These are phyloP conservation scores for Prinsepia uniflora DNA, from an alignment of 306 rosid species.

Conservation along the genomic window DNA sequence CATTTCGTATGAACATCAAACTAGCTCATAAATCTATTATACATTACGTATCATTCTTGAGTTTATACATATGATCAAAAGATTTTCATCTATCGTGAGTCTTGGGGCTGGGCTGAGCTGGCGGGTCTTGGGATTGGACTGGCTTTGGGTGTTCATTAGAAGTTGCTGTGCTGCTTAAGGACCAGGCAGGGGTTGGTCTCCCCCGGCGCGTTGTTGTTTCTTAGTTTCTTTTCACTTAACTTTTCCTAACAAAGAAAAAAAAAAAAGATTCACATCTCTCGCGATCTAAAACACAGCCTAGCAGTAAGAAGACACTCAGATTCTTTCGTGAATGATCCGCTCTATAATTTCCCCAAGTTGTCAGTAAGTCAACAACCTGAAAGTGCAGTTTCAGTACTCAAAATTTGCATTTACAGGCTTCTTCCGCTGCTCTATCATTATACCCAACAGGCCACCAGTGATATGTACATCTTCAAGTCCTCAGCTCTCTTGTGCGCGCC, in stretches of 20 bases:
- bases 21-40: not conserved
- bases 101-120: too few relatives aligned
- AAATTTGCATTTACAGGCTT: constrained; percentile 25
- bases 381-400: constrained; percentile 3
- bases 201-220: too few relatives aligned
- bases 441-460: not conserved
- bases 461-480: constrained; percentile 8
- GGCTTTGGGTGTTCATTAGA: too few relatives aligned
- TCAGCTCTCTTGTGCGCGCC: constrained; percentile 31
- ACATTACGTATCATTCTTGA: not conserved
- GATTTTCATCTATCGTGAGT: not conserved
- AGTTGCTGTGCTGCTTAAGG: too few relatives aligned
- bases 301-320: not conserved
- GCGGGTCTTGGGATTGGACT: too few relatives aligned
- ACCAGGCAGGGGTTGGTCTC: too few relatives aligned
- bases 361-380: not conserved
- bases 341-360: not conserved
- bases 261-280: not conserved
- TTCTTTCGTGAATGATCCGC: not conserved
- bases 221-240: too few relatives aligned
- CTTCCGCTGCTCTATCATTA: not conserved
- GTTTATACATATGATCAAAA: not conserved
- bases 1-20: not conserved
- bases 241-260: too few relatives aligned
- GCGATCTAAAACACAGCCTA: not conserved